A percentile compares a stretch with the other conserved stretches of the same genome.
Evolutionary conservation across 2,329 filamentous ascomycete genomes (phyloP).

Genomic region (Pseudogymnoascus pannorum): DNA sequence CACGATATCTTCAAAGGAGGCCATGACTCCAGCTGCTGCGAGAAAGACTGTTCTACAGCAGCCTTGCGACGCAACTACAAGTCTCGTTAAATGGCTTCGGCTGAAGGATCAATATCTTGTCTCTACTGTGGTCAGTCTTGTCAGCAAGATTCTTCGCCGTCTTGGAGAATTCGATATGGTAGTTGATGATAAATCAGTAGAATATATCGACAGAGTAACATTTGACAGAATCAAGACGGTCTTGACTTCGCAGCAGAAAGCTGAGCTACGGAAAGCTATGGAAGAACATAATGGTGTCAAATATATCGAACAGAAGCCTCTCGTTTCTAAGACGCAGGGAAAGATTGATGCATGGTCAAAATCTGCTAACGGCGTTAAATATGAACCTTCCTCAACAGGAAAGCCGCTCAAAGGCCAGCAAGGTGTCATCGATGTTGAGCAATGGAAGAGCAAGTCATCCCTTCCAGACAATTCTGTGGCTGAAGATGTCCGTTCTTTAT

Average conservation of each 20-base stretch:
- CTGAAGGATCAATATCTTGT: constrained; percentile 83
- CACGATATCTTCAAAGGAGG: constrained; percentile 22
- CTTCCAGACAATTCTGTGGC: background rate
- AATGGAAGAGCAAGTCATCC: constrained; percentile 3
- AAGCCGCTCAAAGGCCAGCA: background rate
- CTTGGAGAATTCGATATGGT: constrained; percentile 71
- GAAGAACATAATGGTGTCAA: constrained; percentile 51
- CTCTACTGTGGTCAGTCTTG: constrained; percentile 70
- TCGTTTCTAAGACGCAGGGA: constrained; percentile 46
- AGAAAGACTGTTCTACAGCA: constrained; percentile 52
- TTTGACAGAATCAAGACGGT: constrained; percentile 65
- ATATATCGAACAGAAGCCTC: constrained; percentile 38
- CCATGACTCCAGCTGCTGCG: constrained; percentile 30
- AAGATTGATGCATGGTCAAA: constrained; percentile 57
- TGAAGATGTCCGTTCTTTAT: constrained; percentile 11
- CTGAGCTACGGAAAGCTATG: constrained; percentile 63
- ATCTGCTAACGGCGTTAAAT: constrained; percentile 34
- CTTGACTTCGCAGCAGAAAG: constrained; percentile 72
- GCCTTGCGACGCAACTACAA: constrained; percentile 57
- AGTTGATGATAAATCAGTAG: constrained; percentile 52
- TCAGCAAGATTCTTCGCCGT: constrained; percentile 75
- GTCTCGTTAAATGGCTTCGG: constrained; percentile 79
- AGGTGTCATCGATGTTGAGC: constrained; percentile 12
- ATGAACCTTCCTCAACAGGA: constrained; percentile 21
- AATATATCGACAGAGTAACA: constrained; percentile 52